These are phyloP conservation scores for Rhizopogon vinicolor DNA, from an alignment of 768 basidiomycete genomes.

Conservation along the genomic window DNA sequence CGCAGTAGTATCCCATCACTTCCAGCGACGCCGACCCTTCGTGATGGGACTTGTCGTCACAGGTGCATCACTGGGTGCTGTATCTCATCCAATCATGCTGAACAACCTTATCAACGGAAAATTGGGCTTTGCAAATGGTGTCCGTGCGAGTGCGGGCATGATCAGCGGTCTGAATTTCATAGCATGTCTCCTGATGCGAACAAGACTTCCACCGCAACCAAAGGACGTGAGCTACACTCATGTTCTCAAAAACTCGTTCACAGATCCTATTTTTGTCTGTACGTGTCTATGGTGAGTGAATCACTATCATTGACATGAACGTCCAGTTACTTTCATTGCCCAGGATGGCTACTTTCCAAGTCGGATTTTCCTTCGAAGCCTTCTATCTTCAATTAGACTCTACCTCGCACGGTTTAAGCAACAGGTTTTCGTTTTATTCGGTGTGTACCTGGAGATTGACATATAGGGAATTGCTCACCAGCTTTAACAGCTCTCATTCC, in stretches of 20 bases:
- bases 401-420: constrained; percentile 39
- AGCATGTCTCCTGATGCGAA: constrained; percentile 31
- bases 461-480: background rate
- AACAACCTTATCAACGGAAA: constrained; percentile 15
- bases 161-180: constrained; percentile 32
- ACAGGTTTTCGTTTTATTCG: constrained; percentile 50
- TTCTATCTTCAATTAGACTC: constrained; percentile 59
- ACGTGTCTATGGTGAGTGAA: constrained; percentile 17
- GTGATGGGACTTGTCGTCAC: constrained; percentile 40
- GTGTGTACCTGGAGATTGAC: constrained; percentile 26
- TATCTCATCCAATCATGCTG: constrained; percentile 23
- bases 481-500: constrained; percentile 28
- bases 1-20: constrained; percentile 41
- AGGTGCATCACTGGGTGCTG: constrained; percentile 29
- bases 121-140: constrained; percentile 37
- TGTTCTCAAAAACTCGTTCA: constrained; percentile 12
- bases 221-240: constrained; percentile 10
- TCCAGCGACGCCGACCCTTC: constrained; percentile 33
- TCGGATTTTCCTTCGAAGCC: constrained; percentile 43
- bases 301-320: background rate
- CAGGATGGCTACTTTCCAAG: constrained; percentile 18
- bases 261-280: constrained; percentile 20
- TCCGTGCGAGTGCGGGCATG: constrained; percentile 41
- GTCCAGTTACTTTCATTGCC: background rate
- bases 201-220: constrained; percentile 29